Evolutionary conservation across 75 land plant genomes (phyloP).

Genomic region (Picea glauca): DNA sequence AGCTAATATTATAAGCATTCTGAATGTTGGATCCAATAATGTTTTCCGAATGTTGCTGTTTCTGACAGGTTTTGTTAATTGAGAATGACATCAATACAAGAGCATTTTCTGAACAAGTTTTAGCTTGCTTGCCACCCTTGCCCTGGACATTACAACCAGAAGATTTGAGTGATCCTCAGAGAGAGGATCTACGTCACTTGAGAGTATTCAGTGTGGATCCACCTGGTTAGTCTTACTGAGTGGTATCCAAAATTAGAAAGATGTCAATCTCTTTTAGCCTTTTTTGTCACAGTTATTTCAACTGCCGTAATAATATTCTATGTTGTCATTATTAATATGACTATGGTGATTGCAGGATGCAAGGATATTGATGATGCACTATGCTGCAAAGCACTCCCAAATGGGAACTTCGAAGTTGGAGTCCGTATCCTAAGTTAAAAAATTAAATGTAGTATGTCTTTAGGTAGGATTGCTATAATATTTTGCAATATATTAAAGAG

Average conservation of each 20-base stretch:
- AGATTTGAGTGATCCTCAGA: constrained; percentile 55
- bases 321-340: neutral
- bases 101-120: constrained; percentile 92
- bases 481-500: neutral
- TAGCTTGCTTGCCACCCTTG: constrained; percentile 91
- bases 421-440: constrained; percentile 83
- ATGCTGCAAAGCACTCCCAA: constrained; percentile 75
- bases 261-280: neutral
- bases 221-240: constrained; percentile 51
- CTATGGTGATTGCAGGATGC: constrained; percentile 68
- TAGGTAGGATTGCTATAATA: neutral
- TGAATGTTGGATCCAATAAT: too few relatives aligned
- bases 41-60: too few relatives aligned
- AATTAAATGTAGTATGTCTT: neutral
- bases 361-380: constrained; percentile 99
- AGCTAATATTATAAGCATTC: neutral
- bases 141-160: constrained; percentile 88
- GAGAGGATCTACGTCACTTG: constrained; percentile 77
- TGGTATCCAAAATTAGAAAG: neutral
- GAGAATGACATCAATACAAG: constrained; percentile 91
- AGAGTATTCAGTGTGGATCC: constrained; percentile 97
- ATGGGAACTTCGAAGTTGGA: constrained; percentile 95
- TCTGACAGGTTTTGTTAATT: constrained; percentile 78
- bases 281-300: neutral
- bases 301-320: neutral